Percentiles rank a stretch among this genome's conserved stretches.
These are phyloP conservation scores for Zychaea mexicana DNA, from an alignment of 371 early-diverging fungal genomes.

Conservation along the genomic window DNA sequence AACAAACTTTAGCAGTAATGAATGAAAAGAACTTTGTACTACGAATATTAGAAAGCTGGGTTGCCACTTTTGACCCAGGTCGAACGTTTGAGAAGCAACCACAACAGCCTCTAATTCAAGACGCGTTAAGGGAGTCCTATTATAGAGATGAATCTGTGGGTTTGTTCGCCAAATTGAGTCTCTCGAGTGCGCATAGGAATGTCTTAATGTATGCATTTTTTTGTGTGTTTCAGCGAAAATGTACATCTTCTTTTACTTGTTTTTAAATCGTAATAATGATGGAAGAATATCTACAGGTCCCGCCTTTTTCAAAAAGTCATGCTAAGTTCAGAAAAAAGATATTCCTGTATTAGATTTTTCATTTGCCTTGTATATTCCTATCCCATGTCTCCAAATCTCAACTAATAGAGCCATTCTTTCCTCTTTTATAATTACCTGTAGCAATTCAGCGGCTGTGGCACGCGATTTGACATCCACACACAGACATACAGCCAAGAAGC, in stretches of 20 bases:
- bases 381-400: no score
- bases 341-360: neutral
- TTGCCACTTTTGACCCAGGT: no score
- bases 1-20: no score
- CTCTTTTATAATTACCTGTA: neutral
- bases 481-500: constrained; percentile 86
- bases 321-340: no score
- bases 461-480: constrained; percentile 89
- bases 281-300: constrained; percentile 53
- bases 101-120: no score
- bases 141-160: no score
- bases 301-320: constrained; percentile 72
- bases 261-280: constrained; percentile 52
- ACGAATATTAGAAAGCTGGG: no score
- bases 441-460: constrained; percentile 84
- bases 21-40: no score
- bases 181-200: no score
- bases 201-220: neutral
- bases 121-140: no score
- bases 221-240: neutral
- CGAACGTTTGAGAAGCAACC: no score
- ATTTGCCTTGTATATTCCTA: neutral
- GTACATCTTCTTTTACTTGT: neutral
- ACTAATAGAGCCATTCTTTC: neutral
- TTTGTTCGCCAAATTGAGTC: no score